Percentiles rank a stretch among this genome's conserved stretches.
Evolutionary conservation across 352 stramenopile species (phyloP).

Genomic region (Phytophthora europaea): DNA sequence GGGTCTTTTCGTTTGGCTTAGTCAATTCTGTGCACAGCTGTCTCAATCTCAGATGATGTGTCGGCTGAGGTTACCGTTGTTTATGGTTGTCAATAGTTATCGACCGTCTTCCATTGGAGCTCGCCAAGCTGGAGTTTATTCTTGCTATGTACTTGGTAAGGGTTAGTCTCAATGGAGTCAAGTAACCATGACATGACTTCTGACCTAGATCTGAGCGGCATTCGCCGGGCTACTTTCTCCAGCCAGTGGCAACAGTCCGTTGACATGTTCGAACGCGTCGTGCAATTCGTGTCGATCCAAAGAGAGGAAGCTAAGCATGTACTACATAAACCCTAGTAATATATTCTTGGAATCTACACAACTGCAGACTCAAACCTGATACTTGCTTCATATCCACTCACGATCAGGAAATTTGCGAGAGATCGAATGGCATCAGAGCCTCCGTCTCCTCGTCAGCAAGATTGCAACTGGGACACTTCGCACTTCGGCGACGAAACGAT

Average conservation of each 20-base stretch:
- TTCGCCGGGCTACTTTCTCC: not conserved
- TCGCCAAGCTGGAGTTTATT: no score
- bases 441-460: slow-evolving; percentile 26
- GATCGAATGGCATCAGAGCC: slow-evolving; percentile 21
- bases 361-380: no score
- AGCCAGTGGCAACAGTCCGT: no score
- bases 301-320: no score
- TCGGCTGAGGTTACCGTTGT: not conserved
- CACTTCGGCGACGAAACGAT: slow-evolving; percentile 26
- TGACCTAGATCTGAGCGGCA: not conserved
- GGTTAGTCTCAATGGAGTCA: not conserved
- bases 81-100: no score
- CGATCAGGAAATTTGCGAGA: slow-evolving; percentile 32
- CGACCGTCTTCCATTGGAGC: no score
- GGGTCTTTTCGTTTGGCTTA: not conserved
- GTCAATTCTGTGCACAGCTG: not conserved
- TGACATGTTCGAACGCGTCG: no score
- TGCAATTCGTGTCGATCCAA: no score
- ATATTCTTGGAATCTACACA: not conserved
- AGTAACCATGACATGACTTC: not conserved
- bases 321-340: no score
- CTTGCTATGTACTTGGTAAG: no score
- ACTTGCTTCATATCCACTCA: not conserved
- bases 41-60: not conserved
- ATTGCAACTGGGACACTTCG: slow-evolving; percentile 34